These are phyloP conservation scores for Camellia granthamiana DNA, from an alignment of 148 eudicot species.

Conservation along the genomic window DNA sequence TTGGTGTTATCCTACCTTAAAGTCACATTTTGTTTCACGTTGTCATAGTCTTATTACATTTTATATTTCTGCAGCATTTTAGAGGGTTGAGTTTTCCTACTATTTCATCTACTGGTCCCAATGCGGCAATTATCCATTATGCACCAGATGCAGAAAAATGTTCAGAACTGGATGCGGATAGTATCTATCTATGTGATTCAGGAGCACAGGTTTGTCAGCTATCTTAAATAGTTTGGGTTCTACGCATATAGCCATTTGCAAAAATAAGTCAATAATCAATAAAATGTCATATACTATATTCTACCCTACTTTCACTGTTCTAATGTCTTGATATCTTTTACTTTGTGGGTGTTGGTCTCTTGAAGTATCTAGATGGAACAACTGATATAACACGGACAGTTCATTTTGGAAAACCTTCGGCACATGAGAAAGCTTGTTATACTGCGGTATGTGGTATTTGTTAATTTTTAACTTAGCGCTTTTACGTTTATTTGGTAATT, in stretches of 20 bases:
- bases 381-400: conserved; percentile 96
- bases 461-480: not conserved
- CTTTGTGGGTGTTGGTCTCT: conserved; percentile 11
- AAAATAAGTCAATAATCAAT: not conserved
- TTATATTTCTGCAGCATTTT: conserved; percentile 56
- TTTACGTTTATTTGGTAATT: not conserved
- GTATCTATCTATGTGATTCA: conserved; percentile 85
- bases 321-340: conserved; percentile 12
- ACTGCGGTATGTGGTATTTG: conserved; percentile 64
- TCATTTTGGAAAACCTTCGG: conserved; percentile 88
- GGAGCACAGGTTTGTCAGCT: conserved; percentile 79
- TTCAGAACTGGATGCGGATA: conserved; percentile 85
- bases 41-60: not conserved
- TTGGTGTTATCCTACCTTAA: not conserved
- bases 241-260: not conserved
- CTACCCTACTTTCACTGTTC: conserved; percentile 6
- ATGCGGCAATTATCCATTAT: conserved; percentile 94
- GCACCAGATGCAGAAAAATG: conserved; percentile 69
- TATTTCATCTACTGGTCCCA: conserved; percentile 90
- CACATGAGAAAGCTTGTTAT: conserved; percentile 92
- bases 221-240: conserved; percentile 14
- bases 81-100: conserved; percentile 95
- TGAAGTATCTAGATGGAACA: conserved; percentile 93
- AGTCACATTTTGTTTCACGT: not conserved
- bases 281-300: not conserved